phyloP scores from a whole-genome alignment of 208 protist species.

The Angomonas deanei region DNA sequence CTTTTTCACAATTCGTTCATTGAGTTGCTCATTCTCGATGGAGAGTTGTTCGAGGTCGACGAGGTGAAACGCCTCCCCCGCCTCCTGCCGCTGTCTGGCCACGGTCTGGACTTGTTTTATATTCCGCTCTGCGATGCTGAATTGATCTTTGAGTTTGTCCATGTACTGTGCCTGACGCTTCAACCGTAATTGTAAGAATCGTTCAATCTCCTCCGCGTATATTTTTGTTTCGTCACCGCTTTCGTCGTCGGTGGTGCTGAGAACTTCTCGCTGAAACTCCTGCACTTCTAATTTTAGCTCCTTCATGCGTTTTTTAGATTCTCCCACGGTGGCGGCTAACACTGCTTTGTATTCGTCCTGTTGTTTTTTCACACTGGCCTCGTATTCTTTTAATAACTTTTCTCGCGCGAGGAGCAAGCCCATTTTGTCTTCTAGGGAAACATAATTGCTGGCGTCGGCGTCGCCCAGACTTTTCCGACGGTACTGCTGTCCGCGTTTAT shows the following conservation, averaged over 20 bases:
- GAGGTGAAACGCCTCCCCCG: constrained; percentile 88
- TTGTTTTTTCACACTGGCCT: constrained; percentile 37
- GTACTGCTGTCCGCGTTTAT: constrained; percentile 42
- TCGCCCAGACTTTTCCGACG: constrained; percentile 35
- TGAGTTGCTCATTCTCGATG: constrained; percentile 95
- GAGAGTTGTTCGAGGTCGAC: constrained; percentile 96
- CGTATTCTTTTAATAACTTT: constrained; percentile 37
- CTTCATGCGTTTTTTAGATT: constrained; percentile 52
- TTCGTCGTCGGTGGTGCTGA: constrained; percentile 5
- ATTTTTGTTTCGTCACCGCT: constrained; percentile 9
- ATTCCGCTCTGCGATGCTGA: constrained; percentile 53
- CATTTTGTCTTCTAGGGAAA: constrained; percentile 72
- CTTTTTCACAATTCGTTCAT: constrained; percentile 92
- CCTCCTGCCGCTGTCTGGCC: constrained; percentile 83
- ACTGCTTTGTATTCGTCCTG: constrained; percentile 53
- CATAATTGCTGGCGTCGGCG: constrained; percentile 25
- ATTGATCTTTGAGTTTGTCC: constrained; percentile 88
- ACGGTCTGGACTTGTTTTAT: constrained; percentile 83
- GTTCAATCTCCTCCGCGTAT: constrained; percentile 75
- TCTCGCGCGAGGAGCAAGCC: constrained; percentile 50
- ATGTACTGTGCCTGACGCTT: constrained; percentile 61
- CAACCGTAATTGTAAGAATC: constrained; percentile 75
- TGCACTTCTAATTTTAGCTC: constrained; percentile 72
- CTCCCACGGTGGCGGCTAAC: constrained; percentile 68
- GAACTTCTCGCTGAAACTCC: constrained; percentile 74